Evolutionary conservation across 2,329 filamentous ascomycete species (phyloP), one percentile per base, ranked within the genome.

Genomic region (Exophiala sp.): DNA sequence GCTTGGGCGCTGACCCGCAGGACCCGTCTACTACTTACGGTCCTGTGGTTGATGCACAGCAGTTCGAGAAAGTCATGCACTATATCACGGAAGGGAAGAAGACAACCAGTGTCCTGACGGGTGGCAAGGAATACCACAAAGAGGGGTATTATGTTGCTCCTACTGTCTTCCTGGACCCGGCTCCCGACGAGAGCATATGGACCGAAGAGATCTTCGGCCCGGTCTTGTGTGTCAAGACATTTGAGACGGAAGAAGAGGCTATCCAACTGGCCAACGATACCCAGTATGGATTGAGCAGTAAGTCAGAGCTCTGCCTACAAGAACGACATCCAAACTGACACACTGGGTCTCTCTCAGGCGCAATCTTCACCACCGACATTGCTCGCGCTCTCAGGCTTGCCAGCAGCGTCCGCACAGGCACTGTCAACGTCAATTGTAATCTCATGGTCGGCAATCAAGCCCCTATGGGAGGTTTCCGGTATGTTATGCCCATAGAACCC

Each of bases 121-220:
- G n/a, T n/a, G n/a, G n/a, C n/a, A n/a, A n/a, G n/a, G n/a, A n/a
- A n/a, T n/a, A n/a, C n/a, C n/a, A n/a, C n/a, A n/a, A n/a, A n/a
- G n/a, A n/a, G n/a, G 29, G 29, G 9, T 84, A 80, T 70, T 85
- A 82, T 67, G 76, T 85, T 53, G 65, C 70, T 41, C 78, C 78
- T 0, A 82, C 79, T 5, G 71, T 81, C 59, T 81, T 81, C 67
- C 76, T 73, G 7, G 66, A 78, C 46, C 77, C 81, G 32, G 78
- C 72, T 55, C 72, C 77, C 50, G 59, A 69, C 56, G 80, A 80
- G 78, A 75, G 69, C 50, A 79, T 82, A 59, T 79, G 76, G 66
- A 72, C 73, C 13, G 79, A 82, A 65, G 70, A 72, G 52, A 63
- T 72, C 23, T 73, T 73, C 43, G 70, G 70, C 0, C 68, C 70